These are phyloP conservation scores for Nyctanthes arbortristis DNA, from an alignment of 257 asterid species.

Conservation along the genomic window DNA sequence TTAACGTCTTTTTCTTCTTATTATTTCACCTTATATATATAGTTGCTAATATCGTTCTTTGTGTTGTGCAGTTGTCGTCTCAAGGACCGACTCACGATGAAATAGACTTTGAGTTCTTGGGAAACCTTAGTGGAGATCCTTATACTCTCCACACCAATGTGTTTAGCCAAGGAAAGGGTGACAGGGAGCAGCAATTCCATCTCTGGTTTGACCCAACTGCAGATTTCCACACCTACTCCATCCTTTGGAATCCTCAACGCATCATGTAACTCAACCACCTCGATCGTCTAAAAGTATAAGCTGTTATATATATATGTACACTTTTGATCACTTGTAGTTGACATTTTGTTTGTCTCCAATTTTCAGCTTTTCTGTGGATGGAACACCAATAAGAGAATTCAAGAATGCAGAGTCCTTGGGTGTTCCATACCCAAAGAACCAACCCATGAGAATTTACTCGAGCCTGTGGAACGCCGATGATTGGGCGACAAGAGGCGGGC, in stretches of 20 bases:
- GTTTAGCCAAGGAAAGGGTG: slow-evolving; percentile 36
- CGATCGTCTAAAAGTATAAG: too few relatives aligned
- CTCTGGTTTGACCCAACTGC: slow-evolving; percentile 44
- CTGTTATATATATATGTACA: too few relatives aligned
- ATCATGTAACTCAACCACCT: slow-evolving; percentile 38
- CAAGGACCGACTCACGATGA: slow-evolving; percentile 38
- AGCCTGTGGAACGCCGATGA: slow-evolving; percentile 41
- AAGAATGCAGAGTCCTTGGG: slow-evolving; percentile 27
- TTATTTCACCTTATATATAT: neutral
- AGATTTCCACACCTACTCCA: slow-evolving; percentile 42
- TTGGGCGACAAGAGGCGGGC: slow-evolving; percentile 48
- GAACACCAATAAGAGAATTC: slow-evolving; percentile 32
- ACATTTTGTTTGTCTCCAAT: neutral
- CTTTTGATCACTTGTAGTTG: neutral
- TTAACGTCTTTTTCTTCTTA: neutral
- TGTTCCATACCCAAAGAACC: slow-evolving; percentile 34
- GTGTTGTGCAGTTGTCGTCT: slow-evolving; percentile 31
- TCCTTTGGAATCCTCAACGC: slow-evolving; percentile 39
- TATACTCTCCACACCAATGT: slow-evolving; percentile 40
- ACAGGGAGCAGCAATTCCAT: slow-evolving; percentile 39
- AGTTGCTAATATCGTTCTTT: neutral
- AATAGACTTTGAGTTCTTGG: slow-evolving; percentile 46
- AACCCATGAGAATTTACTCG: slow-evolving; percentile 37
- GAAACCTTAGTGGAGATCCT: slow-evolving; percentile 37
- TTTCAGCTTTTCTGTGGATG: slow-evolving; percentile 37